These are phyloP conservation scores for Cyberlindnera mrakii DNA, from an alignment of 805 yeast species.

Conservation along the genomic window DNA sequence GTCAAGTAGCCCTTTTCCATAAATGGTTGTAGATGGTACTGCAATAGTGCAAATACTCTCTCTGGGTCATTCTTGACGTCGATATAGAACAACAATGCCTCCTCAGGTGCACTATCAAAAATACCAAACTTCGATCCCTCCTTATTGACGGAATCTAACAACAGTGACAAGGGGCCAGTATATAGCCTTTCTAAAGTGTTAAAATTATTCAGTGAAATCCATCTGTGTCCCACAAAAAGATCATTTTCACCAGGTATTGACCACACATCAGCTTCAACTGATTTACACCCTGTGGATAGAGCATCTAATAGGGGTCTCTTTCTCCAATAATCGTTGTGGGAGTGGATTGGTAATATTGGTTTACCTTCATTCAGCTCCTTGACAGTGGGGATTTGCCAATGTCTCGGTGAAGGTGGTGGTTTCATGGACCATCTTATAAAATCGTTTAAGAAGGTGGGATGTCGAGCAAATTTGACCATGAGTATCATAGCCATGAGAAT, in stretches of 20 bases:
- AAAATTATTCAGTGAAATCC: slow-evolving; percentile 34
- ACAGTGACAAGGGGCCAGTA: slow-evolving; percentile 42
- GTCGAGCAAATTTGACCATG: slow-evolving; percentile 5
- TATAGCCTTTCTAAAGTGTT: slow-evolving; percentile 46
- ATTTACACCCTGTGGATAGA: slow-evolving; percentile 40
- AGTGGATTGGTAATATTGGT: slow-evolving; percentile 39
- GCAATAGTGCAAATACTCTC: slow-evolving; percentile 40
- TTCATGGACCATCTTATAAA: background rate
- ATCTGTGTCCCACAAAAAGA: slow-evolving; percentile 60
- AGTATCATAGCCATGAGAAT: background rate
- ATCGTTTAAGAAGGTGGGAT: slow-evolving; percentile 8
- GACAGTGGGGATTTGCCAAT: background rate
- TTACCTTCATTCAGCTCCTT: slow-evolving; percentile 6
- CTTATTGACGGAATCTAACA: slow-evolving; percentile 38
- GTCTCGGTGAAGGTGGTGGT: too few species aligned
- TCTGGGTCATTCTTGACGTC: slow-evolving; percentile 53
- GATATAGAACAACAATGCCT: slow-evolving; percentile 54
- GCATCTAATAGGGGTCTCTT: slow-evolving; percentile 53
- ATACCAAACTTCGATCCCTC: slow-evolving; percentile 11
- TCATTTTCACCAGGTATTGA: slow-evolving; percentile 23
- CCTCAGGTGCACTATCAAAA: slow-evolving; percentile 32
- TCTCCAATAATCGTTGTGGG: slow-evolving; percentile 71
- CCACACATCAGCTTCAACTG: slow-evolving; percentile 70
- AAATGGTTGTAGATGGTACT: slow-evolving; percentile 40
- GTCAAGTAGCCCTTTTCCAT: slow-evolving; percentile 45